Evolutionary conservation across 208 protist genomes (phyloP).

Genomic region (Sergeia podlipaevii): DNA sequence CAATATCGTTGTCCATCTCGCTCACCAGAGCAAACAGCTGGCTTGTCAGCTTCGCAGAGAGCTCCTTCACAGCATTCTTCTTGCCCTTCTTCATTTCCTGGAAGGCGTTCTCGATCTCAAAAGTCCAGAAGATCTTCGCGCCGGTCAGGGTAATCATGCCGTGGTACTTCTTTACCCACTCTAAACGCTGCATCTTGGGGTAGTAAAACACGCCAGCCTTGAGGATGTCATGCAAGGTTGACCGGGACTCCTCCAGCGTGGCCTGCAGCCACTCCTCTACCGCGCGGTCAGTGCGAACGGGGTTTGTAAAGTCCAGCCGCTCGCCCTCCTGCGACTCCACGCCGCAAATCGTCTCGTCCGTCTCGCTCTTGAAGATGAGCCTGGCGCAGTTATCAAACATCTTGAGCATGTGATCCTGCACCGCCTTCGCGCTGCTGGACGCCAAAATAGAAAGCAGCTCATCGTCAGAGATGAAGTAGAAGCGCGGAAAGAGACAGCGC

Average conservation of each 20-base stretch:
- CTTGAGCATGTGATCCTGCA: slow-evolving; percentile 99
- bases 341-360: slow-evolving; percentile 91
- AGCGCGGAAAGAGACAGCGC: slow-evolving; percentile 97
- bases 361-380: slow-evolving; percentile 94
- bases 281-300: slow-evolving; percentile 82
- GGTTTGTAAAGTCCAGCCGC: slow-evolving; percentile 86
- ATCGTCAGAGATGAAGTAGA: slow-evolving; percentile 99
- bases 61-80: slow-evolving; percentile 96
- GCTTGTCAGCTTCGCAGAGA: slow-evolving; percentile 83
- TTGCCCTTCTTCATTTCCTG: slow-evolving; percentile 90
- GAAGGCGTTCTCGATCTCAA: slow-evolving; percentile 97
- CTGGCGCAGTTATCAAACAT: slow-evolving; percentile 97
- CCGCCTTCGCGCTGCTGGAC: slow-evolving; percentile 88
- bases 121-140: slow-evolving; percentile 99
- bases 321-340: slow-evolving; percentile 97
- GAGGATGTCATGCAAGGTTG: slow-evolving; percentile 92
- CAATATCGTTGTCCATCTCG: slow-evolving; percentile 94
- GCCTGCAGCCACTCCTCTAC: slow-evolving; percentile 98
- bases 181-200: slow-evolving; percentile 88
- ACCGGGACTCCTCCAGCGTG: slow-evolving; percentile 94
- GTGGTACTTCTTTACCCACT: slow-evolving; percentile 96
- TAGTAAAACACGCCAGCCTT: slow-evolving; percentile 98
- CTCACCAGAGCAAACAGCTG: slow-evolving; percentile 96
- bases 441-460: slow-evolving; percentile 98
- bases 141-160: slow-evolving; percentile 96